These are phyloP conservation scores for Euphorbia pulcherrima DNA, from an alignment of 345 rosid genomes.

Conservation along the genomic window DNA sequence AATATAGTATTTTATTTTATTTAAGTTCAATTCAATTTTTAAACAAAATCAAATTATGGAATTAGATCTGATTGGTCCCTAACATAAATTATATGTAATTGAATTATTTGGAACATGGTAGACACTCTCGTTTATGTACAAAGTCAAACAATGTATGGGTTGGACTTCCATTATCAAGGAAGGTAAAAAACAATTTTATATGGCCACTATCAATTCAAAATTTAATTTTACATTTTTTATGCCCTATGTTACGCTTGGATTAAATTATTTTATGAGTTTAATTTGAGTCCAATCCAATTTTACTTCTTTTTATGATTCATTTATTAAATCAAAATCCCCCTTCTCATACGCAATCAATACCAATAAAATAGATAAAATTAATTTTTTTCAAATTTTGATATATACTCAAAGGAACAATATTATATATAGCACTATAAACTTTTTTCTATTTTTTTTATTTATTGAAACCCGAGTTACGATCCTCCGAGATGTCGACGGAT, in stretches of 20 bases:
- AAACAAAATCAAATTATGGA: neutral
- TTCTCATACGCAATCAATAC: neutral
- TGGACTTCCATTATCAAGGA: neutral
- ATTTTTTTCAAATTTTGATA: no score
- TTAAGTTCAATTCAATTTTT: no score
- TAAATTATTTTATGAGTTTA: neutral
- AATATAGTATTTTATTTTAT: no score
- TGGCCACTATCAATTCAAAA: neutral
- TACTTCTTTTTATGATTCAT: neutral
- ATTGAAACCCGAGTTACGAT: neutral
- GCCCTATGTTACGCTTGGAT: neutral
- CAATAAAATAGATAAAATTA: no score
- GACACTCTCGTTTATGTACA: neutral
- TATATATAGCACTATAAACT: no score
- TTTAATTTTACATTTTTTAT: neutral
- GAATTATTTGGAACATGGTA: neutral
- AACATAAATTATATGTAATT: neutral
- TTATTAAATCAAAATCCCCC: neutral
- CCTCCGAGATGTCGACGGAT: constrained; percentile 51
- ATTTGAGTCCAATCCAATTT: neutral
- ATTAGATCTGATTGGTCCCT: constrained; percentile 20
- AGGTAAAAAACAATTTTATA: neutral
- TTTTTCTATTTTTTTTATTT: no score
- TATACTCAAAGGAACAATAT: neutral
- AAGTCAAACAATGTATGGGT: constrained; percentile 11